Conservation (phyloP, 2,329 filamentous ascomycete species). For the Cladophialophora psammophila region DNA sequence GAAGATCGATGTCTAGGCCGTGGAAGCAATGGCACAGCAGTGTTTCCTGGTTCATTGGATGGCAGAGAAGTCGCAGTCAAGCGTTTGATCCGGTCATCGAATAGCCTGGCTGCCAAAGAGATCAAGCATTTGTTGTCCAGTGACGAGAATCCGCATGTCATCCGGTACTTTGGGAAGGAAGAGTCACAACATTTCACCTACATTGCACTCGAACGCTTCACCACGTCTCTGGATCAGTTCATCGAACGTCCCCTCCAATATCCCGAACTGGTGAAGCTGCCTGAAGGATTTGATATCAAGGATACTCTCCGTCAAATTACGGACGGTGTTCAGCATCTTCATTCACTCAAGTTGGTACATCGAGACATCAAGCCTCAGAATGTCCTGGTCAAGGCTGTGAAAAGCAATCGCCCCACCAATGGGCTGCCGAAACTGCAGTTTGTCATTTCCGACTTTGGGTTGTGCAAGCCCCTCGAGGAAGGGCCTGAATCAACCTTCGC, state of each 20-base stretch:
- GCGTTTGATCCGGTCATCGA: conserved; percentile 94
- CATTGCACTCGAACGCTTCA: conserved; percentile 92
- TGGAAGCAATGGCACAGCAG: conserved; percentile 95
- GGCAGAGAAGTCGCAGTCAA: conserved; percentile 94
- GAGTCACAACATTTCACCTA: conserved; percentile 90
- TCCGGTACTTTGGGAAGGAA: conserved; percentile 94
- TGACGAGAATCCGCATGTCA: conserved; percentile 95
- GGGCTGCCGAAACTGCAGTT: conserved; percentile 72
- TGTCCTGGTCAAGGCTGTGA: conserved; percentile 75
- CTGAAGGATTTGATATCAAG: conserved; percentile 72
- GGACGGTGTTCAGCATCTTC: conserved; percentile 85
- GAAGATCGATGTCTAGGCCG: conserved; percentile 67
- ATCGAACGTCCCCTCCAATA: conserved; percentile 76
- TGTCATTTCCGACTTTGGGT: conserved; percentile 94
- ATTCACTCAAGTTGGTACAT: conserved; percentile 92
- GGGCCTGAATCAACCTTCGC: conserved; percentile 94
- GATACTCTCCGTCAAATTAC: conserved; percentile 88
- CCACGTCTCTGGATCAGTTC: conserved; percentile 90
- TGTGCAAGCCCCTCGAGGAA: conserved; percentile 91
- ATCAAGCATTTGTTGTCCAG: conserved; percentile 89
- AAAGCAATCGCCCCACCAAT: conserved; percentile 36
- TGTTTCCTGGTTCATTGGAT: conserved; percentile 94
- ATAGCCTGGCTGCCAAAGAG: conserved; percentile 93
- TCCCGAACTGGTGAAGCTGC: conserved; percentile 71
- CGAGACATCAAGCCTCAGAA: conserved; percentile 98